phyloP scores from a whole-genome alignment of 2,329 filamentous ascomycete species.

The Nothophaeocryptopus gaeumannii region DNA sequence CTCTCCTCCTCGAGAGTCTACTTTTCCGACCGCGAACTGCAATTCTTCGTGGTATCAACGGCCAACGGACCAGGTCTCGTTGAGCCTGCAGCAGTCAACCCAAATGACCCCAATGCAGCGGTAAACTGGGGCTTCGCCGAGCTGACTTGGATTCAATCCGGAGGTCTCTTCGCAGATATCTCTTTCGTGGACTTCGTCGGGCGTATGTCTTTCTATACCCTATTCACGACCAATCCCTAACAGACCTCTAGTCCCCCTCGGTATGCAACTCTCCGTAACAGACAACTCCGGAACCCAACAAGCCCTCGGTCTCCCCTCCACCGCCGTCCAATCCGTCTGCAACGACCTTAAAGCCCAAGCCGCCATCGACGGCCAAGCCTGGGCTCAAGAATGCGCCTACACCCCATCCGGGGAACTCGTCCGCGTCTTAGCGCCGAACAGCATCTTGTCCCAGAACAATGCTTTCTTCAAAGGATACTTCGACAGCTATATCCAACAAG shows the following conservation, averaged over 20 bases:
- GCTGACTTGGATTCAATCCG: slow-evolving; percentile 41
- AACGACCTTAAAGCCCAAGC: slow-evolving; percentile 54
- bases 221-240: slow-evolving; percentile 41
- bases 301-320: slow-evolving; percentile 57
- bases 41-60: slow-evolving; percentile 43
- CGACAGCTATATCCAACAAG: slow-evolving; percentile 49
- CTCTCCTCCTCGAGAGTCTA: slow-evolving; percentile 45
- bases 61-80: slow-evolving; percentile 42
- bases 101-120: slow-evolving; percentile 41
- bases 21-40: slow-evolving; percentile 43
- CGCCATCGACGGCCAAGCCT: slow-evolving; percentile 53
- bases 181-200: slow-evolving; percentile 31
- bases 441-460: slow-evolving; percentile 43
- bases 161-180: slow-evolving; percentile 14
- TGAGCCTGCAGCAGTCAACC: slow-evolving; percentile 47
- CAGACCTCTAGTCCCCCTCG: slow-evolving; percentile 48
- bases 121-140: slow-evolving; percentile 44
- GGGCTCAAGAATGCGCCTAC: slow-evolving; percentile 58
- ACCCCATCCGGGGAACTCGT: slow-evolving; percentile 33
- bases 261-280: slow-evolving; percentile 51
- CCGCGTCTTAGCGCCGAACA: slow-evolving; percentile 42
- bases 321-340: slow-evolving; percentile 57
- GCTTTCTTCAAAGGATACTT: slow-evolving; percentile 51
- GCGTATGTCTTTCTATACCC: slow-evolving; percentile 34
- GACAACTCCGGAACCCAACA: slow-evolving; percentile 42